Evolutionary conservation across 441 rosid genomes (phyloP).

Genomic region (Theobroma grandiflorum): DNA sequence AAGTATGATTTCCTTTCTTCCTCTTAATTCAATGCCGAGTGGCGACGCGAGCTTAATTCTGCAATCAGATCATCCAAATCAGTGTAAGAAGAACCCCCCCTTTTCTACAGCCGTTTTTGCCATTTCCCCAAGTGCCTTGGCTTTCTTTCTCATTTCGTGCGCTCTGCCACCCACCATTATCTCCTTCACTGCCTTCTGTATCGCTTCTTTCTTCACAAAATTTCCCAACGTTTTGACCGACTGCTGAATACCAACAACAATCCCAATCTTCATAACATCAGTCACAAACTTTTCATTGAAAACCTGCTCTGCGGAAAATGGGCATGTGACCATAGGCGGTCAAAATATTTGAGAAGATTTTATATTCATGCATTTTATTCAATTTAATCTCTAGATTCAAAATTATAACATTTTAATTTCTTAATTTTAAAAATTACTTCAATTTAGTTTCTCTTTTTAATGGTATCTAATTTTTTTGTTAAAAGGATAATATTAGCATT

Average conservation of each 20-base stretch:
- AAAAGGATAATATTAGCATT: no score
- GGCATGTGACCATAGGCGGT: slow-evolving; percentile 67
- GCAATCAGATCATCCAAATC: slow-evolving; percentile 46
- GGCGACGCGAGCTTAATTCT: slow-evolving; percentile 37
- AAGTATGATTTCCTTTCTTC: background rate
- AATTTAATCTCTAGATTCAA: no score
- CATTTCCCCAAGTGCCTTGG: slow-evolving; percentile 40
- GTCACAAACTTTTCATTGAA: slow-evolving; percentile 61
- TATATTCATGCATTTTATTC: no score
- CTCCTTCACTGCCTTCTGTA: slow-evolving; percentile 50
- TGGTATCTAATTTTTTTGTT: no score
- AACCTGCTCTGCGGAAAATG: slow-evolving; percentile 56
- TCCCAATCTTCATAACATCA: slow-evolving; percentile 47
- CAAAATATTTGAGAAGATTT: no score
- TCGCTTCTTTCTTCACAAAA: slow-evolving; percentile 42
- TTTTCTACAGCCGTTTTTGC: slow-evolving; percentile 57
- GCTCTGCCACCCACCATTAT: slow-evolving; percentile 54
- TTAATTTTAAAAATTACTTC: no score
- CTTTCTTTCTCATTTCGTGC: slow-evolving; percentile 51
- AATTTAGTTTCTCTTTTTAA: no score
- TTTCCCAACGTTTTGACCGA: slow-evolving; percentile 36
- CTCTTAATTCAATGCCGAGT: background rate
- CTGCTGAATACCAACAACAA: slow-evolving; percentile 45
- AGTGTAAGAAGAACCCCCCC: slow-evolving; percentile 64
- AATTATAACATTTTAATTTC: no score